Evolutionary conservation across 2,329 filamentous ascomycete species (phyloP).

Genomic region (Graphilbum fragrans): DNA sequence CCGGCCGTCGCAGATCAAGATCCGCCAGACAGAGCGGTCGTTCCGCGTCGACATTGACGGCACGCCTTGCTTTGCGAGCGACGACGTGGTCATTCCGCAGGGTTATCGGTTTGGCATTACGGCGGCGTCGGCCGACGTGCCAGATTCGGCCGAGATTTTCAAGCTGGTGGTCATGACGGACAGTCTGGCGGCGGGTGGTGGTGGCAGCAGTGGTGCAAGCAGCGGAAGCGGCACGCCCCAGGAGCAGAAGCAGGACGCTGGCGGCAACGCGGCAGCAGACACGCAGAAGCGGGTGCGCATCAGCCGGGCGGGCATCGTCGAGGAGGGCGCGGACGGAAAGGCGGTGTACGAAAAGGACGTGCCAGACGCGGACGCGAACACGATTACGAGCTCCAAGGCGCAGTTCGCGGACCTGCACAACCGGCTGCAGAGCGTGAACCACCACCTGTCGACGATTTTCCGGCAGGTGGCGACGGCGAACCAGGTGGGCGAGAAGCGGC

Average conservation of each 20-base stretch:
- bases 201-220: constrained; percentile 13
- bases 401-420: constrained; percentile 82
- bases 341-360: constrained; percentile 22
- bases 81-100: constrained; percentile 63
- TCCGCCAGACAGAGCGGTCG: constrained; percentile 49
- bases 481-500: constrained; percentile 39
- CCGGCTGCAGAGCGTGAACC: constrained; percentile 62
- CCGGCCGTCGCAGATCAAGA: constrained; percentile 64
- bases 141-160: constrained; percentile 90
- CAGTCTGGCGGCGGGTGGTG: constrained; percentile 16
- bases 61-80: constrained; percentile 68
- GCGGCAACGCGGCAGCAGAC: not conserved
- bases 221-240: constrained; percentile 7
- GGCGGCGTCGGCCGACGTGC: constrained; percentile 78
- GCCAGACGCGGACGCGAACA: constrained; percentile 34
- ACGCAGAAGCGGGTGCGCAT: constrained; percentile 3
- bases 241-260: constrained; percentile 7
- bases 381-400: constrained; percentile 34
- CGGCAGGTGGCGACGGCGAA: constrained; percentile 39
- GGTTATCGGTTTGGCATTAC: constrained; percentile 82
- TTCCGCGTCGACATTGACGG: constrained; percentile 77
- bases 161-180: constrained; percentile 66
- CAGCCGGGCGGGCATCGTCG: not conserved
- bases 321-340: constrained; percentile 4
- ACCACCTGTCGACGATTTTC: constrained; percentile 54